phyloP scores from a whole-genome alignment of 179 eudicot genomes.

The Drosera spatulata region DNA sequence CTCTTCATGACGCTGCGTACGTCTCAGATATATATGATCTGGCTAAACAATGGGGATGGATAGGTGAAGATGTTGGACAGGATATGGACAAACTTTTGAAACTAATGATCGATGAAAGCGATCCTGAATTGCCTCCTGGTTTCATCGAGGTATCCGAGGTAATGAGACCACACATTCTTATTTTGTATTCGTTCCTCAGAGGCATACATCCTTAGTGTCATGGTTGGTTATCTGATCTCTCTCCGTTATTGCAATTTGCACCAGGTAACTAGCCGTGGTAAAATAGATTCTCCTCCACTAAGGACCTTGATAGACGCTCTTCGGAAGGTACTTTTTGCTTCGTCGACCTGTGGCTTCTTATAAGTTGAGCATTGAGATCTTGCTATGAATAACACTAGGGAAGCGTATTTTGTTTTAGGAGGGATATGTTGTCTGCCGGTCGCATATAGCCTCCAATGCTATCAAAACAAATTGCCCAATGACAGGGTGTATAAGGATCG shows the following conservation, averaged over 20 bases:
- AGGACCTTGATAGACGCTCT: conserved; percentile 34
- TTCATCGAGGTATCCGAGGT: conserved; percentile 81
- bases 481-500: conserved; percentile 53
- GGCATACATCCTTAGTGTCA: neutral
- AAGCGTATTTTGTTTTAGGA: conserved; percentile 33
- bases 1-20: conserved; percentile 59
- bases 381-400: neutral
- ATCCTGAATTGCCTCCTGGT: conserved; percentile 67
- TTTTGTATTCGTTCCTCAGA: neutral
- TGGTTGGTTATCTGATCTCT: neutral
- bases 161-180: neutral
- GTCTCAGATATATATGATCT: conserved; percentile 52
- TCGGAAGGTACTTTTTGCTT: conserved; percentile 38
- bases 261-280: conserved; percentile 80
- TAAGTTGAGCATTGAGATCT: neutral
- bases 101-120: conserved; percentile 82
- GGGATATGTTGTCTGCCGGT: conserved; percentile 73
- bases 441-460: conserved; percentile 67
- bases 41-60: conserved; percentile 89
- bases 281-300: conserved; percentile 69
- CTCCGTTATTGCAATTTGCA: neutral
- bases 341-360: too few relatives aligned
- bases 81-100: conserved; percentile 59
- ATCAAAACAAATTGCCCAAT: conserved; percentile 87
- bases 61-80: conserved; percentile 32